These are phyloP conservation scores for Alternaria panax DNA, from an alignment of 2,329 filamentous ascomycete genomes.

Conservation along the genomic window DNA sequence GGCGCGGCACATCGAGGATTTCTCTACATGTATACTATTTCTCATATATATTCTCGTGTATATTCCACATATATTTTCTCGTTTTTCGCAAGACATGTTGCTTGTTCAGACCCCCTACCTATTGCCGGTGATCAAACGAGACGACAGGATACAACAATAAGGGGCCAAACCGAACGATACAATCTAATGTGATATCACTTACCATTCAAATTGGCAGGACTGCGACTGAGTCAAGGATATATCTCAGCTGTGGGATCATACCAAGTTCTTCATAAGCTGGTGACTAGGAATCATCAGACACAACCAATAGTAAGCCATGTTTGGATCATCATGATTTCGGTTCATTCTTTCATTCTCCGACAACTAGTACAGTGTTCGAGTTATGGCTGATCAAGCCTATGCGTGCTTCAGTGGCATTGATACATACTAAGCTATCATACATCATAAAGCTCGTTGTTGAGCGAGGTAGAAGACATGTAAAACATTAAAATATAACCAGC, in stretches of 20 bases:
- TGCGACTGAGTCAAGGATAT: too few relatives aligned
- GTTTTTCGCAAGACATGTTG: background rate
- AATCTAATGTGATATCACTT: too few relatives aligned
- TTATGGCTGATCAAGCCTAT: background rate
- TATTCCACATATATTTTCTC: background rate
- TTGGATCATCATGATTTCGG: background rate
- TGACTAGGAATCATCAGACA: background rate
- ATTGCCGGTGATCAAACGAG: background rate
- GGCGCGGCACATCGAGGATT: background rate
- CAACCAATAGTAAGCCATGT: background rate
- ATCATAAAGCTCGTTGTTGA: background rate
- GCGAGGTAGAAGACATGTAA: background rate
- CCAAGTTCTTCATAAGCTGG: too few relatives aligned
- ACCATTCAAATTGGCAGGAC: too few relatives aligned
- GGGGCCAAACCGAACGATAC: background rate
- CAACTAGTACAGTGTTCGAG: background rate
- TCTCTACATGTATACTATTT: background rate
- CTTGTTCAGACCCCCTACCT: background rate
- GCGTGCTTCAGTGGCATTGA: too few relatives aligned
- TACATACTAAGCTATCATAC: conserved; percentile 4
- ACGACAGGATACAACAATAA: background rate
- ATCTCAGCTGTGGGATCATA: too few relatives aligned
- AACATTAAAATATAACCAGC: background rate
- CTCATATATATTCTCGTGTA: background rate
- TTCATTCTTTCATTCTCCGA: background rate